Percentiles rank a stretch among this genome's conserved stretches.
These are phyloP conservation scores for maize (Zea mays) DNA, from an alignment of 176 grass and related monocot genomes.

Conservation along the genomic window Zm-B73-REFERENCE-NAM-5.0 NC_050099.1:21807001-21807500, in stretches of 20 bases:
- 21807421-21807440: no score
- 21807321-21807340: neutral
- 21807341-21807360: neutral
- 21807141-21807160: conserved; percentile 9
- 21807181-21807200: conserved; percentile 15
- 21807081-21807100: conserved; percentile 81
- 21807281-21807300: neutral
- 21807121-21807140: conserved; percentile 12
- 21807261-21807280: neutral
- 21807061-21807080: conserved; percentile 70
- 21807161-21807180: neutral
- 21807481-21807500: no score
- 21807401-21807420: no score
- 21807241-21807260: neutral
- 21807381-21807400: neutral
- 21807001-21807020: conserved; percentile 41
- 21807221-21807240: neutral
- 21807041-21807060: conserved; percentile 81
- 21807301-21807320: neutral
- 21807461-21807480: no score
- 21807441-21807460: no score
- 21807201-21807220: neutral
- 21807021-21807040: conserved; percentile 88
- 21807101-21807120: conserved; percentile 54
- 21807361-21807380: neutral